These are phyloP conservation scores for Acanthamoeba lenticulata DNA, from an alignment of 208 protist genomes.

Conservation along the genomic window DNA sequence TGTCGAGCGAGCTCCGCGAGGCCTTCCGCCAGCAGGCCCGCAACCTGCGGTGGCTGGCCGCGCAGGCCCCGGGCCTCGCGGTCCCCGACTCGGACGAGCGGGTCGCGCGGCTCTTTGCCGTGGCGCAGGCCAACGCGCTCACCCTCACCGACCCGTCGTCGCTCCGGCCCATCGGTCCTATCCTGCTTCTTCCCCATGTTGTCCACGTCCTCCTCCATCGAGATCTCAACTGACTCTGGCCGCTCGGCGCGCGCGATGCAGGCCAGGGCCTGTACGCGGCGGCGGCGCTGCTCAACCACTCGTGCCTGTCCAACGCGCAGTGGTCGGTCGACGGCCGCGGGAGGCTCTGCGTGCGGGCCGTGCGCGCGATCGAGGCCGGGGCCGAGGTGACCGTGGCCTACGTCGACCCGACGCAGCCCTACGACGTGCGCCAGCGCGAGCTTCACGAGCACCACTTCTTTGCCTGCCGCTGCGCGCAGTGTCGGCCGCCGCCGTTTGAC, in stretches of 20 bases:
- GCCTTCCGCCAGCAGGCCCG: not conserved
- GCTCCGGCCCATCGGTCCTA: not conserved
- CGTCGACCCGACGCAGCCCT: not conserved
- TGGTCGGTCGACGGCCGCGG: not conserved
- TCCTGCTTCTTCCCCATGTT: too few species aligned
- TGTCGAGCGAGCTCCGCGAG: not conserved
- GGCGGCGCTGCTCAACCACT: constrained; percentile 2
- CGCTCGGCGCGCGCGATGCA: too few species aligned
- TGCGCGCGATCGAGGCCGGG: not conserved
- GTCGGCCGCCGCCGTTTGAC: not conserved
- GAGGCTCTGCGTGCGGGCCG: not conserved
- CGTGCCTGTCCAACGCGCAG: constrained; percentile 25
- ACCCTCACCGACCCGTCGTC: not conserved
- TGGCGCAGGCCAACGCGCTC: constrained; percentile 27
- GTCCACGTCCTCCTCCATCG: not conserved
- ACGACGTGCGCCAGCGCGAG: not conserved
- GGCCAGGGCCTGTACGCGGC: not conserved
- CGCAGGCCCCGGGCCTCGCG: not conserved
- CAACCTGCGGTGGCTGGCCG: constrained; percentile 10
- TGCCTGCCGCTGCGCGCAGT: not conserved
- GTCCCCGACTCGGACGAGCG: not conserved
- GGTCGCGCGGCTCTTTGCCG: not conserved
- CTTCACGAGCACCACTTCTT: constrained; percentile 15
- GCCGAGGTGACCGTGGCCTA: constrained; percentile 12
- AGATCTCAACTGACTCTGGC: too few species aligned